phyloP scores from a whole-genome alignment of 306 rosid genomes.

The apple (Malus domestica) region DNA sequence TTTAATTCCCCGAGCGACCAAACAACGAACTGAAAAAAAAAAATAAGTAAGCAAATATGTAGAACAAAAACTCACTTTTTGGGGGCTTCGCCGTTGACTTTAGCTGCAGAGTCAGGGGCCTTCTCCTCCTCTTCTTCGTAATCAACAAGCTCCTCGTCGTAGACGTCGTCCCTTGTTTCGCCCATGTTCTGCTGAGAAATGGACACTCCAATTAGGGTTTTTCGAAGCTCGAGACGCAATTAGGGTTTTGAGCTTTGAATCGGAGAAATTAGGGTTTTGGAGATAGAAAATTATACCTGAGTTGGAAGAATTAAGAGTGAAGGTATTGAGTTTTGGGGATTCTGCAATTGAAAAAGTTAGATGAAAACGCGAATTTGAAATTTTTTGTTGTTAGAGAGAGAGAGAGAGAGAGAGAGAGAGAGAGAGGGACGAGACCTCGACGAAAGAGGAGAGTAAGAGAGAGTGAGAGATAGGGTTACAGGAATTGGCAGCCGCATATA shows the following conservation, averaged over 20 bases:
- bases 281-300: slow-evolving; percentile 30
- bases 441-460: not conserved
- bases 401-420: not conserved
- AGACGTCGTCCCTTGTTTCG: slow-evolving; percentile 79
- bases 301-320: slow-evolving; percentile 21
- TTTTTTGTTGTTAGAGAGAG: slow-evolving; percentile 11
- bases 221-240: not conserved
- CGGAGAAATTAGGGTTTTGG: slow-evolving; percentile 26
- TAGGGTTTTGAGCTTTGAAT: slow-evolving; percentile 22
- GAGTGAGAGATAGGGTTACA: slow-evolving; percentile 22
- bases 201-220: not conserved
- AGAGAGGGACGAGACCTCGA: slow-evolving; percentile 19
- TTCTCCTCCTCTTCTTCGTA: slow-evolving; percentile 95
- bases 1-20: not conserved
- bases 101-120: slow-evolving; percentile 75
- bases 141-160: slow-evolving; percentile 95
- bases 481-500: not conserved
- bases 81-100: slow-evolving; percentile 86
- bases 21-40: not conserved
- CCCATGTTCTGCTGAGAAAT: slow-evolving; percentile 57
- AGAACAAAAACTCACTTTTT: slow-evolving; percentile 52
- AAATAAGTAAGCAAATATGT: not conserved
- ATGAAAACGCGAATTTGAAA: slow-evolving; percentile 32
- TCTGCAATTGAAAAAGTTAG: slow-evolving; percentile 89
- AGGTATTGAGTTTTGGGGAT: slow-evolving; percentile 23